Base-by-base conservation (phyloP, 208 protist genomes). In the Leishmania aethiopica region DNA sequence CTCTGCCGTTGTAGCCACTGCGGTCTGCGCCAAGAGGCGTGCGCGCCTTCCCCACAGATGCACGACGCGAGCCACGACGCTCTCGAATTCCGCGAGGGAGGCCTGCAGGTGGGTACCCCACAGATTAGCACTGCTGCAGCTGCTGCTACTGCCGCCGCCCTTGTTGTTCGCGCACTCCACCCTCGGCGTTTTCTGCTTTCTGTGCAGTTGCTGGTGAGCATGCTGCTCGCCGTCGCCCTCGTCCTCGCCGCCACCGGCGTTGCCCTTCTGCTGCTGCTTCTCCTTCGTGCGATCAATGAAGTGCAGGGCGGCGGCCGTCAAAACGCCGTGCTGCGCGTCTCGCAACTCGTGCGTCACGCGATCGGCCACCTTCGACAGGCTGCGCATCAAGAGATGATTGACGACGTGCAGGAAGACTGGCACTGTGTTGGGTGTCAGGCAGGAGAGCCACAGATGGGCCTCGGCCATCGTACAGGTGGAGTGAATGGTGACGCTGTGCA, bases 361-460 rank as follows among this genome's bases (percentile, higher is more conserved):
- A 77, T 96, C 93, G 1, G 93, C 95, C 37, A 87, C 89, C 81
- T 98, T 98, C 49, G 95, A 98, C 10, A 96, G 84, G 78, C 91
- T 96, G 78, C 95, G 91, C 86, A 95, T 91, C 76, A 97, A 80
- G 13, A 98, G 76, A 67, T 91, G 84, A 83, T 97, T 97, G 17
- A 98, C 84, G 25, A 96, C 77, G 83, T 98, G 95, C 81, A 98
- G 64, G 73, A 98, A 93, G 79, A 89, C 90, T 17, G 95, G 93
- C 49, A 97, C 81, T 15, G 90, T 91, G 78, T 93, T 86, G 8
- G 87, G 83, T 51, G 86, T 85, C 75, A 98, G 75, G 51, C 53
- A 70, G 32, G 74, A 53, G 60, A 96, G 81, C 93, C 95, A 98
- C 79, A 95, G 78, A 28, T 92, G 80, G 6, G 90, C 86, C 79